phyloP scores from a whole-genome alignment of 2,329 filamentous ascomycete genomes.

The Parastagonospora nodorum region DNA sequence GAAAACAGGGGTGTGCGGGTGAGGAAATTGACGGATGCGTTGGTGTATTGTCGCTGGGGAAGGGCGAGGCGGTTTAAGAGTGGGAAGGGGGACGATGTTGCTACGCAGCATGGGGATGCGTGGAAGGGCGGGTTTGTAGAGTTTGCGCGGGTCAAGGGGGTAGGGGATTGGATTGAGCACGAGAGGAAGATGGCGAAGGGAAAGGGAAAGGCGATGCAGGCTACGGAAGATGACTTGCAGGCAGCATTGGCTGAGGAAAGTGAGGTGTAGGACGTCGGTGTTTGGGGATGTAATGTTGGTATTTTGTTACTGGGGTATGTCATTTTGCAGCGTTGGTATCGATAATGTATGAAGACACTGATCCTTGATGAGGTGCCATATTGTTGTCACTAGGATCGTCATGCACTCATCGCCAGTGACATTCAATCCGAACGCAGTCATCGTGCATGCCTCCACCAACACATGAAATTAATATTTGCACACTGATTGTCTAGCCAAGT shows the following conservation, averaged over 20 bases:
- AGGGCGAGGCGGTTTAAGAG: constrained; percentile 9
- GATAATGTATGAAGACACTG: too few relatives aligned
- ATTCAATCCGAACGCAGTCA: too few relatives aligned
- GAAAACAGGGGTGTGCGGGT: constrained; percentile 14
- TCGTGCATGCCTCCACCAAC: too few relatives aligned
- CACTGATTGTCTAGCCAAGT: too few relatives aligned
- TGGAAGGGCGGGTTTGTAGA: constrained; percentile 34
- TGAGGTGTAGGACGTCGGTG: neutral
- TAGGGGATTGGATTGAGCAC: constrained; percentile 10
- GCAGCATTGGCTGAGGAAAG: neutral
- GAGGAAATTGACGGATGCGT: constrained; percentile 21
- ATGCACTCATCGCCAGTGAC: too few relatives aligned
- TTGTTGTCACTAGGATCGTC: too few relatives aligned
- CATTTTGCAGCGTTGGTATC: too few relatives aligned
- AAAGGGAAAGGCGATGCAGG: neutral
- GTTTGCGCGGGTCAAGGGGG: constrained; percentile 27
- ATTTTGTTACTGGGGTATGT: too few relatives aligned
- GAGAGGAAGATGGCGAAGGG: constrained; percentile 1
- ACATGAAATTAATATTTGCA: too few relatives aligned
- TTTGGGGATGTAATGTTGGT: neutral
- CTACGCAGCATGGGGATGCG: constrained; percentile 22
- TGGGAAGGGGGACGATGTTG: constrained; percentile 9
- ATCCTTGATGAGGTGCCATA: too few relatives aligned
- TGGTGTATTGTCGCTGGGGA: constrained; percentile 37
- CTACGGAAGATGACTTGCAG: neutral